A percentile compares a stretch with the other conserved stretches of the same genome.
These are phyloP conservation scores for Amphicarpaea edgeworthii DNA, from an alignment of 306 rosid species.

Conservation along the genomic window DNA sequence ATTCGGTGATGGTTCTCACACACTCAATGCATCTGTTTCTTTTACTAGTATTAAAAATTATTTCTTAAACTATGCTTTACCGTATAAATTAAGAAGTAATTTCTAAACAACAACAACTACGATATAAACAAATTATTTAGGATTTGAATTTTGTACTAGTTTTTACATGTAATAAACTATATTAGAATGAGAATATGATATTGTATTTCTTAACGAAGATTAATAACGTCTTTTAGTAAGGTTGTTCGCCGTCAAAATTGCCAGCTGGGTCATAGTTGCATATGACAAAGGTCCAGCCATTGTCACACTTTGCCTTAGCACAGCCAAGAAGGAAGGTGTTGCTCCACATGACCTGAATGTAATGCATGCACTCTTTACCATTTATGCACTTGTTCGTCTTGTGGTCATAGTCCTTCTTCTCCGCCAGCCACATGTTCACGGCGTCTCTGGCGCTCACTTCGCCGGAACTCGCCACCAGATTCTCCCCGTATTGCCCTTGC, in stretches of 20 bases:
- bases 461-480: slow-evolving; percentile 27
- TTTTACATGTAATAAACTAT: no score
- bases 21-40: not conserved
- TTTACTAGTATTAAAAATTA: no score
- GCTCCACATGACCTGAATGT: slow-evolving; percentile 55
- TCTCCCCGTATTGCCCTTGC: slow-evolving; percentile 46
- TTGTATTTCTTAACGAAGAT: no score
- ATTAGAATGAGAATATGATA: no score
- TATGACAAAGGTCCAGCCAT: slow-evolving; percentile 39
- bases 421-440: slow-evolving; percentile 44
- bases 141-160: no score
- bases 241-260: not conserved
- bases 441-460: slow-evolving; percentile 14
- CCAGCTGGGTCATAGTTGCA: slow-evolving; percentile 44
- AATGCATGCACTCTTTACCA: slow-evolving; percentile 49
- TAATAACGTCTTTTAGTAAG: no score
- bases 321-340: slow-evolving; percentile 42
- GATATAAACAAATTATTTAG: no score
- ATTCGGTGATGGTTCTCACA: not conserved
- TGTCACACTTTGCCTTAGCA: slow-evolving; percentile 43
- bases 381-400: slow-evolving; percentile 5
- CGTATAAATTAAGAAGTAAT: no score
- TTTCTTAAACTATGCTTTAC: no score
- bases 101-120: no score
- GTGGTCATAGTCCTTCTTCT: slow-evolving; percentile 47